Base-by-base conservation (phyloP, 2,329 filamentous ascomycete species). In the Clarireedia sp. region DNA sequence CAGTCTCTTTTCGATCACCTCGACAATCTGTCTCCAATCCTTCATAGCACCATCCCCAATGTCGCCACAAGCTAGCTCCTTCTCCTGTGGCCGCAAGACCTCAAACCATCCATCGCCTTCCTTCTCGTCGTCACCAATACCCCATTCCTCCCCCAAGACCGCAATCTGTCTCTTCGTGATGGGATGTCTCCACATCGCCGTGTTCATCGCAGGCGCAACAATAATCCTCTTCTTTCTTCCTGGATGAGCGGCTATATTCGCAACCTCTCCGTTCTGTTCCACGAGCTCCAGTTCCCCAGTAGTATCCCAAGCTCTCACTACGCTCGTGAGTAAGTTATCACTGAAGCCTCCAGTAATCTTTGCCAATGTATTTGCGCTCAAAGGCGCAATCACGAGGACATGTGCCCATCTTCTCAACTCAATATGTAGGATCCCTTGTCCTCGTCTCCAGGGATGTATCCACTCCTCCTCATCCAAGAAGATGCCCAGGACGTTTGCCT, bases 401-500 rank as follows among this genome's bases (percentile, higher is more conserved):
- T 96, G 80, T 0, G 90, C 89, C 91, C 87, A 87, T 59, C 87
- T 78, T 29, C 91, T 77, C 54, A 96, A 74, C 70, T 95, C 89
- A 63, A 99, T 97, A 67, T 99, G 94, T 55, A 97, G 73, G 47
- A 99, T 95, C 3, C 78, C 77, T n/a, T 81, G 81, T 3, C 87
- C 89, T 2, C 91, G 79, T 21, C 77, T 80, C 92, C 92, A 97
- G 0, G 88, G 82, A 44, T 77, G 74, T 1, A 71, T 74, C 90
- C 91, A 96, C 71, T 97, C 94, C 61, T 91, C 88, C n/a, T 82
- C 80, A 67, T 97, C 90, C 8, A 78, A 75, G 71, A 96, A 91
- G 48, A 96, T 78, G 19, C 78, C 88, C 44, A 95, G 90, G 6
- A 97, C 87, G 60, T 87, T 85, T 3, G 83, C 81, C 5, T 89